Percentiles rank a stretch among this genome's conserved stretches.
phyloP scores from a whole-genome alignment of 2,329 filamentous ascomycete species.

The Clarireedia sp. region DNA sequence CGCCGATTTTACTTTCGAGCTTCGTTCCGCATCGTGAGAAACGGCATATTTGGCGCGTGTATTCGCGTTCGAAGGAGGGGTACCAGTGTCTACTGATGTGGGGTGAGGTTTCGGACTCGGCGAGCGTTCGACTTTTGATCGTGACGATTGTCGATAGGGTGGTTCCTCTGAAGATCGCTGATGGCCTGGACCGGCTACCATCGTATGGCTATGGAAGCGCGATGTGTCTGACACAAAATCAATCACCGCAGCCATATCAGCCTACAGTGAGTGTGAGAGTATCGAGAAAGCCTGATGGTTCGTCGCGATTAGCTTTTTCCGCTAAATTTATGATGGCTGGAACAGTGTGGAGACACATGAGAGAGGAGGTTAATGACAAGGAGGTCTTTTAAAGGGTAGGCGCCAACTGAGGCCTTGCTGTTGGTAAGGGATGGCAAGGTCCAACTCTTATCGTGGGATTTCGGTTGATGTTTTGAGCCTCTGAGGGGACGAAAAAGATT shows the following conservation, averaged over 20 bases:
- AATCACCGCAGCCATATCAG: constrained; percentile 54
- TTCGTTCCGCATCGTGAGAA: constrained; percentile 9
- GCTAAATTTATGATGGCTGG: constrained; percentile 1
- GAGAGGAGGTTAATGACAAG: background rate
- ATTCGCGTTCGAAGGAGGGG: constrained; percentile 21
- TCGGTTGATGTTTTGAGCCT: constrained; percentile 12
- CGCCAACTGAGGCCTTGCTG: background rate
- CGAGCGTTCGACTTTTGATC: constrained; percentile 22
- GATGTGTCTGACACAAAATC: constrained; percentile 68
- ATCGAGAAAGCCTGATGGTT: constrained; percentile 17
- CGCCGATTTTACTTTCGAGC: constrained; percentile 13
- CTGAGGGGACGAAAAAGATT: background rate
- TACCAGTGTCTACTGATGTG: constrained; percentile 12
- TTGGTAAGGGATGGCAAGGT: background rate
- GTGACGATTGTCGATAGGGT: constrained; percentile 23
- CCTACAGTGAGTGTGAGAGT: constrained; percentile 18
- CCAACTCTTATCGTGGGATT: constrained; percentile 4
- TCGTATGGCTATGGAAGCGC: constrained; percentile 52
- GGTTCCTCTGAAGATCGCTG: constrained; percentile 39
- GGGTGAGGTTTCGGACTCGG: constrained; percentile 24
- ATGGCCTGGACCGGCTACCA: constrained; percentile 46
- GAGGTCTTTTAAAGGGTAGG: background rate
- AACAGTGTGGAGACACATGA: background rate
- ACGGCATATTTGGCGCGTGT: constrained; percentile 12
- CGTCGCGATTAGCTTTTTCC: constrained; percentile 17